These are phyloP conservation scores for Pontederia crassipes DNA, from an alignment of 176 grass and related monocot genomes.

Conservation along the genomic window DNA sequence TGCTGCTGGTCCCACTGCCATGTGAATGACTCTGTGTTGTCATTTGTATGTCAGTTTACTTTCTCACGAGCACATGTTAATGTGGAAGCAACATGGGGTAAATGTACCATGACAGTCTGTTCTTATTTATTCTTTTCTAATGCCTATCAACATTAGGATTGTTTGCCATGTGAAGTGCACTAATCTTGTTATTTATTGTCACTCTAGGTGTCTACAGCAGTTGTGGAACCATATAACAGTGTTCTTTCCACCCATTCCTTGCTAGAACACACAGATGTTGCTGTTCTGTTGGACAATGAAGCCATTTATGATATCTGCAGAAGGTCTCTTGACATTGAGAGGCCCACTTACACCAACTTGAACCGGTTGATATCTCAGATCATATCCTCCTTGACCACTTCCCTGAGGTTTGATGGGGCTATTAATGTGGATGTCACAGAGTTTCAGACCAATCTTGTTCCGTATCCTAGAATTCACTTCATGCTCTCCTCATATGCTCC, in stretches of 20 bases:
- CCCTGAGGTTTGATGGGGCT: conserved; percentile 6
- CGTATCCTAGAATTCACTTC: conserved; percentile 14
- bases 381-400: conserved; percentile 12
- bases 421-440: conserved; percentile 17
- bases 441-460: conserved; percentile 16
- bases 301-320: conserved; percentile 12
- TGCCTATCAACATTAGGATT: too few species aligned
- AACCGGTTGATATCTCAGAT: conserved; percentile 15
- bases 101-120: too few species aligned
- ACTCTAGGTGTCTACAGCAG: conserved; percentile 5
- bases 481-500: conserved; percentile 11
- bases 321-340: conserved; percentile 10
- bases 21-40: too few species aligned
- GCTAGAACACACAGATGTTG: conserved; percentile 15
- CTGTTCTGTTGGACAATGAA: conserved; percentile 12
- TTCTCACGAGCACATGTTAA: too few species aligned
- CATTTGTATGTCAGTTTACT: too few species aligned
- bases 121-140: too few species aligned
- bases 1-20: too few species aligned
- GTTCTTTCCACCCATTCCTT: conserved; percentile 11
- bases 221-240: conserved; percentile 14
- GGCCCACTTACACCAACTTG: conserved; percentile 10
- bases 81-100: too few species aligned
- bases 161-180: too few species aligned
- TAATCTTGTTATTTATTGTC: not conserved